Conservation (phyloP, 1,139 yeast genomes). For the Saccharomyces uvarum region DNA sequence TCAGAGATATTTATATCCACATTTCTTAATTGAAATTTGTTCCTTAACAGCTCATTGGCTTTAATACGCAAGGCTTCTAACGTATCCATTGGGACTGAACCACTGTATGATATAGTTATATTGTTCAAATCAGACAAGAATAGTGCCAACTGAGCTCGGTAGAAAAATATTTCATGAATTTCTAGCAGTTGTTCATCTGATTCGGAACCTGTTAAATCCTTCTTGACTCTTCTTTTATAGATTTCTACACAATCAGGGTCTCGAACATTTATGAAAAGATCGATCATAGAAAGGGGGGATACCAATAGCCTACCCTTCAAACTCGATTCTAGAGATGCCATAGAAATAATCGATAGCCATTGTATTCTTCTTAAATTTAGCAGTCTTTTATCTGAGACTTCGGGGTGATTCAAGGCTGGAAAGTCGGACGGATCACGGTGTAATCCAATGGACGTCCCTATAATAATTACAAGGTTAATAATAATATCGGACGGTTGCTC, state of each 20-base stretch:
- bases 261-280: slow-evolving; percentile 16
- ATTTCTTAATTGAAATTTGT: neutral
- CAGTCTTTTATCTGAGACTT: slow-evolving; percentile 17
- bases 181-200: slow-evolving; percentile 8
- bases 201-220: slow-evolving; percentile 15
- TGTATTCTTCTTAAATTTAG: slow-evolving; percentile 26
- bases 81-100: slow-evolving; percentile 4
- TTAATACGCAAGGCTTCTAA: neutral
- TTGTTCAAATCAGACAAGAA: slow-evolving; percentile 21
- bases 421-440: slow-evolving; percentile 30
- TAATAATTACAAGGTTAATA: slow-evolving; percentile 20
- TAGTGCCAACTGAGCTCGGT: slow-evolving; percentile 21
- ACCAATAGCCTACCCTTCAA: slow-evolving; percentile 23
- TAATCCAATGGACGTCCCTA: slow-evolving; percentile 28
- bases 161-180: slow-evolving; percentile 19
- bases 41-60: neutral
- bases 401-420: slow-evolving; percentile 13
- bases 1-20: neutral
- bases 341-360: slow-evolving; percentile 23
- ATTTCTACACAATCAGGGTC: slow-evolving; percentile 14
- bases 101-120: slow-evolving; percentile 15
- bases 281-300: slow-evolving; percentile 14
- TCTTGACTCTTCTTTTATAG: slow-evolving; percentile 19
- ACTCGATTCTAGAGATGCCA: slow-evolving; percentile 22
- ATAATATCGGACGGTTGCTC: slow-evolving; percentile 29